A percentile compares a stretch with the other conserved stretches of the same genome.
phyloP scores from a whole-genome alignment of 2,329 filamentous ascomycete genomes.

The Tolypocladium amazonense region DNA sequence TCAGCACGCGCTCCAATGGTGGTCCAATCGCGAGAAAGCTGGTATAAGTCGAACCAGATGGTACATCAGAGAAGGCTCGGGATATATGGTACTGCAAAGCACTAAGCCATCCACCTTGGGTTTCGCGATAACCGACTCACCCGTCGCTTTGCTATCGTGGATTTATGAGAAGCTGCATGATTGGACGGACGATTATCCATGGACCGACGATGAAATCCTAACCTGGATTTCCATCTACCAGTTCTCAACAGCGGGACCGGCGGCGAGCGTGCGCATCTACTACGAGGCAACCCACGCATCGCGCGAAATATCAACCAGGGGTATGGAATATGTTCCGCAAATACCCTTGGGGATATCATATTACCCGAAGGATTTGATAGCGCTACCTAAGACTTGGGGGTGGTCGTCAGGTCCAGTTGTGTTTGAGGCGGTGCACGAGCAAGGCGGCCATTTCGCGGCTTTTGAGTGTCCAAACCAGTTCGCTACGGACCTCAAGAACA shows the following conservation, averaged over 20 bases:
- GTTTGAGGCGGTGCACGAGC: constrained; percentile 37
- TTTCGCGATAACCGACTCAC: constrained; percentile 58
- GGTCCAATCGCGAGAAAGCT: background rate
- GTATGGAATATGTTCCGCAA: constrained; percentile 17
- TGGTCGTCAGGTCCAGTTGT: constrained; percentile 51
- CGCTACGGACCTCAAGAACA: constrained; percentile 39
- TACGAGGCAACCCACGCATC: constrained; percentile 48
- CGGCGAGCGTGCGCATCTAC: constrained; percentile 59
- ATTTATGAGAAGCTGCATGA: constrained; percentile 68
- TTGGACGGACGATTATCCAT: constrained; percentile 63
- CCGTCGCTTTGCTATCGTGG: constrained; percentile 63
- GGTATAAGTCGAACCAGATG: constrained; percentile 37
- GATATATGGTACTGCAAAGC: constrained; percentile 25
- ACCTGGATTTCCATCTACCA: constrained; percentile 67
- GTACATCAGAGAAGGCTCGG: constrained; percentile 44
- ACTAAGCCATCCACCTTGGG: constrained; percentile 66
- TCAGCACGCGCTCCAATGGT: background rate
- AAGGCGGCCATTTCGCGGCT: constrained; percentile 52
- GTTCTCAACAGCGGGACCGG: constrained; percentile 58
- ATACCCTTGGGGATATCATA: constrained; percentile 36
- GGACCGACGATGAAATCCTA: constrained; percentile 66
- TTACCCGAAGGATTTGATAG: constrained; percentile 47
- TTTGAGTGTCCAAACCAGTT: constrained; percentile 45
- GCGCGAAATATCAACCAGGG: constrained; percentile 7
- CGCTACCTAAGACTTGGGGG: constrained; percentile 44